phyloP scores from a whole-genome alignment of 208 protist species.

The Trichomonas vaginalis region DNA sequence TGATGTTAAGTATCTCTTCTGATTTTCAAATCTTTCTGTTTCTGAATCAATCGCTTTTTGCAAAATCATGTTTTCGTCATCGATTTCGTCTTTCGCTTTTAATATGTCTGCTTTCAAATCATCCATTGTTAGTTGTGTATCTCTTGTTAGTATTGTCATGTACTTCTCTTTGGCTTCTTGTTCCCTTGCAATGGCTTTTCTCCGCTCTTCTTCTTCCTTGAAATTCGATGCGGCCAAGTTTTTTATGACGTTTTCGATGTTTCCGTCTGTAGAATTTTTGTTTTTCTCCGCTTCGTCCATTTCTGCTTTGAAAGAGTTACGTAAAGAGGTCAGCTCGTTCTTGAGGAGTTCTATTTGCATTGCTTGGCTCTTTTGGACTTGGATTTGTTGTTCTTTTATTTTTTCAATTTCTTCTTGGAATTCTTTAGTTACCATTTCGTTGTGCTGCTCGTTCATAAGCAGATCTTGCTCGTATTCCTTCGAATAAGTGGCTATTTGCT shows the following conservation, averaged over 20 bases:
- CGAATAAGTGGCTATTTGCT: neutral
- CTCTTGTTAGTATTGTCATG: neutral
- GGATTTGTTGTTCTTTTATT: neutral
- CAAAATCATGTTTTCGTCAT: neutral
- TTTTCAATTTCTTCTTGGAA: neutral
- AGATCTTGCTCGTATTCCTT: neutral
- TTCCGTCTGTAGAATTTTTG: neutral
- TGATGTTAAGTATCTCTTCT: neutral
- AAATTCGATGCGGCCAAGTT: neutral
- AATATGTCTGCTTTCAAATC: neutral
- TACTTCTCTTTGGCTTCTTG: neutral
- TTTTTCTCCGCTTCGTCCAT: neutral
- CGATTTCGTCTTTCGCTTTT: neutral
- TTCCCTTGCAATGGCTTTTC: neutral
- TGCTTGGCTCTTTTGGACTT: neutral
- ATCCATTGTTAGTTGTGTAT: neutral
- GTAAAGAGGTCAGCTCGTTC: neutral
- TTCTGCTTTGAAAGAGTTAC: neutral
- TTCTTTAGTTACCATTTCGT: neutral
- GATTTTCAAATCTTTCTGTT: neutral
- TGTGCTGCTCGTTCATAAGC: neutral
- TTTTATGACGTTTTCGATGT: neutral
- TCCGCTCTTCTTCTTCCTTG: neutral
- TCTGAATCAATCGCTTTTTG: neutral
- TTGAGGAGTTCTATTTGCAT: neutral